Conservation (phyloP, 352 stramenopile genomes). For the Globisporangium parvum region DNA sequence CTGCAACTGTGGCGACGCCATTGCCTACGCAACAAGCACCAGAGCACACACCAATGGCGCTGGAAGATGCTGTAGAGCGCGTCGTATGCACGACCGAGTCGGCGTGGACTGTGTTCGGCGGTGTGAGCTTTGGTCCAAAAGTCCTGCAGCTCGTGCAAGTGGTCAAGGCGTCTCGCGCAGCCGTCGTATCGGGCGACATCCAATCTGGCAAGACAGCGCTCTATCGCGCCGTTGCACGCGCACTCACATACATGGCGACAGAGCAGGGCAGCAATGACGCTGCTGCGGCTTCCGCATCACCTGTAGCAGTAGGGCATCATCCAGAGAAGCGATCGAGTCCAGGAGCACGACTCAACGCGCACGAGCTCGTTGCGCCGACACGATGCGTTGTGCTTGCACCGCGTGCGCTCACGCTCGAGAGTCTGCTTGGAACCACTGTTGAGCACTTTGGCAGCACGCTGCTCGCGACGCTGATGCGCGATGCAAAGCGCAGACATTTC, state of each 20-base stretch:
- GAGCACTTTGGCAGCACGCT: slow-evolving; percentile 23
- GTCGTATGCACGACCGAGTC: slow-evolving; percentile 17
- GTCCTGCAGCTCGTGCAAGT: slow-evolving; percentile 36
- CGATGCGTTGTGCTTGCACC: slow-evolving; percentile 35
- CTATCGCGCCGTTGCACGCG: slow-evolving; percentile 18
- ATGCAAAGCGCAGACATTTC: slow-evolving; percentile 30
- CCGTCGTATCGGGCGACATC: slow-evolving; percentile 35
- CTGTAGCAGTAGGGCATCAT: too few species aligned
- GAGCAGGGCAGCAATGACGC: too few species aligned
- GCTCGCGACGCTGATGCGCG: slow-evolving; percentile 32
- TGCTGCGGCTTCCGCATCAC: too few species aligned
- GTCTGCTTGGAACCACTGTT: slow-evolving; percentile 22
- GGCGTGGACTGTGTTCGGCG: slow-evolving; percentile 24
- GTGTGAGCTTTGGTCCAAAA: slow-evolving; percentile 30
- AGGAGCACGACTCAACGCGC: background rate
- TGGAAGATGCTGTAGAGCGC: slow-evolving; percentile 31
- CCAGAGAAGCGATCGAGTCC: background rate
- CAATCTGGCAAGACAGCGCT: slow-evolving; percentile 52
- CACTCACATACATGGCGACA: too few species aligned
- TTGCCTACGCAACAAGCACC: too few species aligned
- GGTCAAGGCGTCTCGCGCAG: slow-evolving; percentile 18
- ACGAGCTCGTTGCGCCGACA: slow-evolving; percentile 6
- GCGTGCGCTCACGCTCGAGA: slow-evolving; percentile 26
- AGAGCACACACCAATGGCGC: background rate
- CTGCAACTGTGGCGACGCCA: background rate